These are phyloP conservation scores for Eucalyptus sp. DNA, from an alignment of 345 rosid genomes.

Conservation along the genomic window DNA sequence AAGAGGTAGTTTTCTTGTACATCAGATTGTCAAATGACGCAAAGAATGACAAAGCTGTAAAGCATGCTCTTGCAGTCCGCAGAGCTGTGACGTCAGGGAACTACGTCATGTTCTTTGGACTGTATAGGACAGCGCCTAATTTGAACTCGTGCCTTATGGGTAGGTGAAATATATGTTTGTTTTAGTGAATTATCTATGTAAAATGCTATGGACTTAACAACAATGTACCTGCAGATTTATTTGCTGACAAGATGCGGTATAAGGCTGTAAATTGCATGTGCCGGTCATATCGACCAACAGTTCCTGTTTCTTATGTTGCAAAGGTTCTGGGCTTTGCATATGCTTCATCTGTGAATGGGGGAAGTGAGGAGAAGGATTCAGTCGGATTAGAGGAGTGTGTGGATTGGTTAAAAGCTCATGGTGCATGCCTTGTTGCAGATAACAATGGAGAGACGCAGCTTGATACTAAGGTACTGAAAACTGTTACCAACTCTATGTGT, in stretches of 20 bases:
- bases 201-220: background rate
- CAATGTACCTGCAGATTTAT: slow-evolving; percentile 53
- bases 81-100: slow-evolving; percentile 92
- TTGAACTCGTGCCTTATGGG: slow-evolving; percentile 89
- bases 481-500: background rate
- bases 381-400: slow-evolving; percentile 62
- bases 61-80: slow-evolving; percentile 95
- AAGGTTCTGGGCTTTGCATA: slow-evolving; percentile 63
- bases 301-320: slow-evolving; percentile 66
- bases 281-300: slow-evolving; percentile 80
- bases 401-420: slow-evolving; percentile 90
- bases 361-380: slow-evolving; percentile 35
- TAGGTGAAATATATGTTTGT: slow-evolving; percentile 7
- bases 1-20: background rate
- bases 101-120: slow-evolving; percentile 75
- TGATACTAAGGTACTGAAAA: slow-evolving; percentile 54
- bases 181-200: background rate
- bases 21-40: slow-evolving; percentile 65
- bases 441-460: slow-evolving; percentile 61
- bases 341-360: slow-evolving; percentile 19
- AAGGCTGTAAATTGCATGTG: slow-evolving; percentile 86
- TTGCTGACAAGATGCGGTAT: slow-evolving; percentile 84
- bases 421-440: slow-evolving; percentile 55
- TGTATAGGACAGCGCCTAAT: slow-evolving; percentile 84
- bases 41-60: slow-evolving; percentile 66